Evolutionary conservation across 208 protist species (phyloP).

Genomic region (Porcisia hertigi): DNA sequence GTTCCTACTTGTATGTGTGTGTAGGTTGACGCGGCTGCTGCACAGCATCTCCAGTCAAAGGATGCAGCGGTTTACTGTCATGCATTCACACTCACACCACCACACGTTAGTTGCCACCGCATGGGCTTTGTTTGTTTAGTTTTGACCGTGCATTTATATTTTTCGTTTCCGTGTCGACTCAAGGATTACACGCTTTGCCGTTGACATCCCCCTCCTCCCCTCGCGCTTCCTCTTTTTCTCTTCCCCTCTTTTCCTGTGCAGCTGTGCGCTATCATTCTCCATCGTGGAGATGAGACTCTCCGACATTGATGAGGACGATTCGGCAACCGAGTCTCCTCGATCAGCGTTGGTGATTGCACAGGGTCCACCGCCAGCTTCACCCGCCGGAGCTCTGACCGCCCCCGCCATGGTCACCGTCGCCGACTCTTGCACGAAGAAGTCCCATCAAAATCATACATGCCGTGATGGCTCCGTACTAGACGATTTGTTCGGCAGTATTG

Average conservation of each 20-base stretch:
- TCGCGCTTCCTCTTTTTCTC: not conserved
- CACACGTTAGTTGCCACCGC: too few relatives aligned
- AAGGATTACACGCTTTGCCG: too few relatives aligned
- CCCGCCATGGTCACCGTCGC: constrained; percentile 3
- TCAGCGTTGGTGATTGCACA: constrained; percentile 8
- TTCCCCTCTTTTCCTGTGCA: not conserved
- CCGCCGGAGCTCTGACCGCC: not conserved
- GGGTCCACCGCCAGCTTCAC: not conserved
- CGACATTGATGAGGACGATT: constrained; percentile 81
- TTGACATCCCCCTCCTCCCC: too few relatives aligned
- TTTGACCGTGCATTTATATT: too few relatives aligned
- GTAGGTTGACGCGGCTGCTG: not conserved
- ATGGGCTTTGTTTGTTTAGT: too few relatives aligned
- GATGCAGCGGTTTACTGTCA: not conserved
- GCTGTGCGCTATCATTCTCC: not conserved
- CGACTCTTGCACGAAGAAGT: not conserved
- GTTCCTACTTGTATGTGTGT: not conserved
- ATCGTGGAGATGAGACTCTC: constrained; percentile 62
- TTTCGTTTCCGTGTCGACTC: too few relatives aligned
- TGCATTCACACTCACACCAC: not conserved
- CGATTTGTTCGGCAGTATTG: constrained; percentile 65
- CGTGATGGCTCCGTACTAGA: constrained; percentile 32
- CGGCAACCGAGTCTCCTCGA: constrained; percentile 14
- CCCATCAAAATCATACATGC: not conserved
- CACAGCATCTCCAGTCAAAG: not conserved